Evolutionary conservation across 495 filamentous ascomycete genomes (phyloP).

Genomic region (Aspergillus sclerotiicarbonarius): DNA sequence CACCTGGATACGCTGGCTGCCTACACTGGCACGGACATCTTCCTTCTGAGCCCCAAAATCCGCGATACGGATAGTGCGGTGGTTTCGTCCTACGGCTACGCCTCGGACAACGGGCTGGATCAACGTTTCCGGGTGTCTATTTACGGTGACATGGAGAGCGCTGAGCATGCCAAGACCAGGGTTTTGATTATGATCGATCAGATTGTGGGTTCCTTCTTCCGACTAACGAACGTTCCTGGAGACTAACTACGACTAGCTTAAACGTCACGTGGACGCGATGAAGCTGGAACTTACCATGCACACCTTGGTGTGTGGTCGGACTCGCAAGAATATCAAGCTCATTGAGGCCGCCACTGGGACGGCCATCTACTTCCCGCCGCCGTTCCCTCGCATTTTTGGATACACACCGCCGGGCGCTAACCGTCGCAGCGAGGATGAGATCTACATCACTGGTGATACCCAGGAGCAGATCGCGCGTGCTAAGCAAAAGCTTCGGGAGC

Average conservation of each 20-base stretch:
- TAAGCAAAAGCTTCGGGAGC: constrained; percentile 82
- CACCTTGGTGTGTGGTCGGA: constrained; percentile 84
- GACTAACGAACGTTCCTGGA: not conserved
- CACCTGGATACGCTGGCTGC: constrained; percentile 79
- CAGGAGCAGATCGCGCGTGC: constrained; percentile 77
- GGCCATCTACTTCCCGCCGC: constrained; percentile 95
- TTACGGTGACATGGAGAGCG: constrained; percentile 91
- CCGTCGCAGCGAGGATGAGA: constrained; percentile 78
- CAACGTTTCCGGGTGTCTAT: constrained; percentile 87
- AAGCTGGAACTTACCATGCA: constrained; percentile 85
- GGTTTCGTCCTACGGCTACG: constrained; percentile 62
- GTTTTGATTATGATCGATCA: constrained; percentile 96
- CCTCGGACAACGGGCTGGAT: constrained; percentile 64
- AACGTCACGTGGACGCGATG: constrained; percentile 77
- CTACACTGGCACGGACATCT: constrained; percentile 93
- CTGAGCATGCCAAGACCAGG: constrained; percentile 94
- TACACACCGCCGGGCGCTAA: constrained; percentile 79
- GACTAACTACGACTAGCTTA: constrained; percentile 61
- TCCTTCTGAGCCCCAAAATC: constrained; percentile 79
- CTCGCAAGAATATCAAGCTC: constrained; percentile 91
- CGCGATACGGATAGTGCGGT: constrained; percentile 51
- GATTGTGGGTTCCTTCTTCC: constrained; percentile 62
- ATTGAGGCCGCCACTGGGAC: constrained; percentile 93
- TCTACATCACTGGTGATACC: constrained; percentile 88
- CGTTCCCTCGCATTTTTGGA: constrained; percentile 83